Conservation (phyloP, 768 basidiomycete genomes). For the Trametes coccinea region DNA sequence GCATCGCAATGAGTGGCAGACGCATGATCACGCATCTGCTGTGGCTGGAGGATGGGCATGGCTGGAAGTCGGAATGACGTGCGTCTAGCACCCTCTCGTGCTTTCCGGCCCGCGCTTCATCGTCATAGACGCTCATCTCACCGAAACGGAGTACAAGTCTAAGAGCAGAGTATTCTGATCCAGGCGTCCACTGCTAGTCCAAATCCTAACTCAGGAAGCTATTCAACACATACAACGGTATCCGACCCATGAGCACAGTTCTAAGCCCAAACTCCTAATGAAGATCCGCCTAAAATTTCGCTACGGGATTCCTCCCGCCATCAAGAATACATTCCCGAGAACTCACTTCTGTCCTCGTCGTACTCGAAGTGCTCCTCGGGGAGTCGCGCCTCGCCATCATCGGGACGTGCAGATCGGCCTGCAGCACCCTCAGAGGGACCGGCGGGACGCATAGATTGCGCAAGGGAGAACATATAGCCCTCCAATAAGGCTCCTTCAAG, state of each 20-base stretch:
- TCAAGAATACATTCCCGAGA: constrained; percentile 28
- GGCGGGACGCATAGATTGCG: too few species aligned
- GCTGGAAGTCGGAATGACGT: not conserved
- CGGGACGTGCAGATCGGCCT: not conserved
- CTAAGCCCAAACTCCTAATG: too few species aligned
- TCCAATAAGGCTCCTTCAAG: not conserved
- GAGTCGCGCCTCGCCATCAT: too few species aligned
- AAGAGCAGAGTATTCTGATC: too few species aligned
- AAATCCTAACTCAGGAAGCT: too few species aligned
- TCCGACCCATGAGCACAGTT: too few species aligned
- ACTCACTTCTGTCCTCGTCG: constrained; percentile 20
- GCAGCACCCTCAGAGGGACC: not conserved
- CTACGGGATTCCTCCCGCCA: not conserved
- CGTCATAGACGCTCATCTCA: not conserved
- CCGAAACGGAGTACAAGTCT: too few species aligned
- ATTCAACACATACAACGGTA: too few species aligned
- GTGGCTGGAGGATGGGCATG: not conserved
- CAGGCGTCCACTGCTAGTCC: too few species aligned
- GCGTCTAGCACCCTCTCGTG: not conserved
- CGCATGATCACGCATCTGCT: not conserved
- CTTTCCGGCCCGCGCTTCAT: not conserved
- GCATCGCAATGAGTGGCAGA: not conserved
- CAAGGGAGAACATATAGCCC: not conserved
- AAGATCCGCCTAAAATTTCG: not conserved
- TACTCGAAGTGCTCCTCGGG: not conserved